phyloP scores from a whole-genome alignment of 768 basidiomycete genomes.

The Rhizopogon vesiculosus region DNA sequence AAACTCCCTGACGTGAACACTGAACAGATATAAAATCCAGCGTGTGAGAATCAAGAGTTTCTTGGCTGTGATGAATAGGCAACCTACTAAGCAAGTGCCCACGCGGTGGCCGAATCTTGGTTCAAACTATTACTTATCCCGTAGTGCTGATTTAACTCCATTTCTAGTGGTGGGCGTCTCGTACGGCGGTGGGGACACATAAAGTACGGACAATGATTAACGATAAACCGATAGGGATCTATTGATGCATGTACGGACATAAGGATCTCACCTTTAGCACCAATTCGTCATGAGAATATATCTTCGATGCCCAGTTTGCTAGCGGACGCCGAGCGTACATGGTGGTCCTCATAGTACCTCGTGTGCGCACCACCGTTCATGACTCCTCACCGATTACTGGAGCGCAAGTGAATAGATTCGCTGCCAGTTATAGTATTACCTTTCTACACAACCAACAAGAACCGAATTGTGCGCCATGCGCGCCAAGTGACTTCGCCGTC shows the following conservation, averaged over 20 bases:
- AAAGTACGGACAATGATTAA: not conserved
- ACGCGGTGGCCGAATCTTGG: not conserved
- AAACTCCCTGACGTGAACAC: not conserved
- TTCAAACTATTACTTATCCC: no score
- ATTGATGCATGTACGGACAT: not conserved
- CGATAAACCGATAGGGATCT: not conserved
- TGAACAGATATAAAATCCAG: not conserved
- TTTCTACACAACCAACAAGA: not conserved
- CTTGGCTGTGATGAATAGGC: not conserved
- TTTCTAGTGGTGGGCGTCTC: not conserved
- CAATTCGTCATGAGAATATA: not conserved
- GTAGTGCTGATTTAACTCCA: not conserved
- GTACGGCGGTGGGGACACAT: not conserved
- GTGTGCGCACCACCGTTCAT: not conserved
- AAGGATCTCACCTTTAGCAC: not conserved
- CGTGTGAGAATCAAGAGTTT: not conserved
- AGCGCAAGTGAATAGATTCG: not conserved
- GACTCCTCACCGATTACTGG: not conserved
- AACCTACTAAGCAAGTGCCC: not conserved
- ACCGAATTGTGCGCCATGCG: not conserved
- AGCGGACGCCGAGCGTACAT: not conserved
- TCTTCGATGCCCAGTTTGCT: not conserved
- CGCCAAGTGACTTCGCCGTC: no score
- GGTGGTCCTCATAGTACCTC: not conserved
- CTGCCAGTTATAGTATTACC: not conserved